Base-by-base conservation (phyloP, 2,329 filamentous ascomycete species). In the Fusarium sp. region DNA sequence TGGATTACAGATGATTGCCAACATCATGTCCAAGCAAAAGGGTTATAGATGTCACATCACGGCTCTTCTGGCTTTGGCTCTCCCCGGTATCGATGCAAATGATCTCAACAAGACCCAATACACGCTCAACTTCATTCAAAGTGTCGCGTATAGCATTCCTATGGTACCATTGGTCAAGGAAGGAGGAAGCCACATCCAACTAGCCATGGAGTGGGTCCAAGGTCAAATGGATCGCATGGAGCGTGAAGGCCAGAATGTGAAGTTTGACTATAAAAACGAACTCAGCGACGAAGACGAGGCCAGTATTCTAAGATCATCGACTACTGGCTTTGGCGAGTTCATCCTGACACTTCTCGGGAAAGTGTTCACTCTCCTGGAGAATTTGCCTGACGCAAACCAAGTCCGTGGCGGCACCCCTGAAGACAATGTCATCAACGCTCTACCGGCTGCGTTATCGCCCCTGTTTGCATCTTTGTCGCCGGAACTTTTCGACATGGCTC, bases 41-140 rank as follows among this genome's bases (percentile, higher is more conserved):
- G 96, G 96, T n/a, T 98, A 96, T 81, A 90, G 96, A 69, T 98
- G 96, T 79, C 96, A 99, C 81, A 92, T 99, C 72, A 99, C 96
- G 3, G 96, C 96, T 2, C 85, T 99, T 41, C 85, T 99, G n/a
- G 96, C 96, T 10, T 87, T 99, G 68, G 94, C 96, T 9, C 86
- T 99, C 38, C 97, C 97, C 1, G 97, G 96, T 28, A 97, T 99
- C 66, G 97, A 99, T 83, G 95, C 97, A 73, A 99, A 99, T 80
- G 96, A 99, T 83, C 85, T 99, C 33, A 95, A 96, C 80, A 99
- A 99, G 87, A 98, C 96, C 1, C 90, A 98, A 77, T 94, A 98
- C 82, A 97, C 96, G 0, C 87, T 99, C 66, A 94, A 95, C 75
- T 98, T 98, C 81, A 96, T 99, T 65, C 96, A 98, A 82, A 93